A percentile compares a stretch with the other conserved stretches of the same genome.
phyloP scores from a whole-genome alignment of 371 early-diverging fungal genomes.

The Saksenaea oblongispora region DNA sequence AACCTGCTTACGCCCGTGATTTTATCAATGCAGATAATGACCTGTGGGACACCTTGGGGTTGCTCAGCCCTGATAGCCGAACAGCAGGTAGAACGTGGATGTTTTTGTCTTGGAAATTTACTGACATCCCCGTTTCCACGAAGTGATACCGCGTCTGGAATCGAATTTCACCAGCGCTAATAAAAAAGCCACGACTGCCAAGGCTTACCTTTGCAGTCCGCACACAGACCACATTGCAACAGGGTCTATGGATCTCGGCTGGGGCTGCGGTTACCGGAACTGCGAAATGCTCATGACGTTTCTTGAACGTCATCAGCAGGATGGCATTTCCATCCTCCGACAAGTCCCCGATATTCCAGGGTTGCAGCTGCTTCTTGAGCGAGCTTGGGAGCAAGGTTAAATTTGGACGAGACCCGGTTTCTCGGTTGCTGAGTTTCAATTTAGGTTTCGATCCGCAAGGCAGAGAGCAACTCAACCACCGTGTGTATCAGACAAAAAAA shows the following conservation, averaged over 20 bases:
- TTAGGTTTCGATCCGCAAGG: slow-evolving; percentile 60
- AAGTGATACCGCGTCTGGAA: slow-evolving; percentile 2
- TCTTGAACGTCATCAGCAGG: slow-evolving; percentile 23
- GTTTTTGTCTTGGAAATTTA: not conserved
- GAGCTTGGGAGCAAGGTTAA: slow-evolving; percentile 55
- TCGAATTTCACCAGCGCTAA: not conserved
- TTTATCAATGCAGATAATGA: slow-evolving; percentile 29
- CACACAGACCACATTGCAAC: slow-evolving; percentile 31
- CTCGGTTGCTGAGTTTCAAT: not conserved
- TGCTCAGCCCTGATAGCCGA: slow-evolving; percentile 18
- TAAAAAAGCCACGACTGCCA: not conserved
- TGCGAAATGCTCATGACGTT: slow-evolving; percentile 62
- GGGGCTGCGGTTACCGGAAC: slow-evolving; percentile 75
- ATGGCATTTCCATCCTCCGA: slow-evolving; percentile 6
- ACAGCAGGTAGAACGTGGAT: not conserved
- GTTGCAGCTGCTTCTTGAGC: slow-evolving; percentile 58
- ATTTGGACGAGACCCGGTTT: not conserved
- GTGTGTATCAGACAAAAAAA: slow-evolving; percentile 52
- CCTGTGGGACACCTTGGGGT: slow-evolving; percentile 28
- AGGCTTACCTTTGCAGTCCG: slow-evolving; percentile 28
- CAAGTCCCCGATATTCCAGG: slow-evolving; percentile 38
- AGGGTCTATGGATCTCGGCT: slow-evolving; percentile 47
- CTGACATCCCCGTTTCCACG: not conserved
- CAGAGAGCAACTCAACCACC: slow-evolving; percentile 50
- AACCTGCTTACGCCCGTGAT: slow-evolving; percentile 19